Evolutionary conservation across 2,329 filamentous ascomycete species (phyloP), one percentile per base, ranked within the genome.

Genomic region (Colletotrichum sp.): DNA sequence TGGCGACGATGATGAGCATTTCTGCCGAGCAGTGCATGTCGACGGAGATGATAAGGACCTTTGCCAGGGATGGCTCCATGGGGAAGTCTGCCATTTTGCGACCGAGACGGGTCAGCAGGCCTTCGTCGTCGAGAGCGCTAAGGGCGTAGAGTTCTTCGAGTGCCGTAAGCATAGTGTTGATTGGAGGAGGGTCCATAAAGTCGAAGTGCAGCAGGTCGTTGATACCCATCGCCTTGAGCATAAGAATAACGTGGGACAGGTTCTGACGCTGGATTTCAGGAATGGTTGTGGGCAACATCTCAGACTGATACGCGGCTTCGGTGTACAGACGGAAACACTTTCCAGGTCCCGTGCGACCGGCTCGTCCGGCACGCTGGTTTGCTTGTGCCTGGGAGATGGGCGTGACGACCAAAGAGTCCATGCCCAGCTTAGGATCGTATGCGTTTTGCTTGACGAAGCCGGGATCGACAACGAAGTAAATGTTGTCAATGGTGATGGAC

Each of bases 181-280:
- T 97, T 0, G 97, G 97, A 0, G 97, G 97, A 0, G 97, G 96
- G 81, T 99, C 97, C 96, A 99, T 99, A 81, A 99, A 99, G 85
- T 99, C 96, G 81, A 99, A 99, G 82, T 98, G 96, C 15, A 99
- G 90, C 2, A 99, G 89, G 82, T 99, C 97, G 82, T 99, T 99
- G 85, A 99, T 99, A 5, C 98, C 97, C 96, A 99, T 99, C 0
- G 97, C 97, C 84, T 99, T 99, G 67, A 99, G 91, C 95, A 98
- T 98, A 63, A 99, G 90, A 84, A 99, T 99, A 0, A 96, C 98
- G 79, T 95, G 93, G 0, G 95, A 95, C 69, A 99, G 83, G 81
- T 99, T 99, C 83, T 98, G 95, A 2, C 97, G 91, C 83, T 99
- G 97, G 68, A 99, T 99, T 81, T 99, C 97, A 1, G 97, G 97